Evolutionary conservation across 192 early-diverging fungal genomes (phyloP).

Genomic region (Kickxella alabastrina): DNA sequence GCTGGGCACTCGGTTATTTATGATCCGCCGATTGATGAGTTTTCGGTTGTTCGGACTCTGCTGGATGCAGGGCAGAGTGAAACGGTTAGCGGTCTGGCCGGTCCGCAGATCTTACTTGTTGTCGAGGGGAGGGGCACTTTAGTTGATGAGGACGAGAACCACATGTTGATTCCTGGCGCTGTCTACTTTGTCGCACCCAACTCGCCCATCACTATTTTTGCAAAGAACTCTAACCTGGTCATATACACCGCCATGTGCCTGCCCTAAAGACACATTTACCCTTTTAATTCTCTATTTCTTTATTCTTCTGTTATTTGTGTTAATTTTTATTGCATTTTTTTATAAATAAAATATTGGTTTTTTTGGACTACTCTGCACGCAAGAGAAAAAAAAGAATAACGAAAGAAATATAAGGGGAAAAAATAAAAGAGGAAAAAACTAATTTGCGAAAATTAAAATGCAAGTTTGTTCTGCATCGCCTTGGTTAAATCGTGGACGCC

Average conservation of each 20-base stretch:
- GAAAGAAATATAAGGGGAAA: background rate
- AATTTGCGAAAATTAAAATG: conserved; percentile 4
- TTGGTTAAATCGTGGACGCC: conserved; percentile 14
- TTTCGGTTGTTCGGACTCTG: conserved; percentile 70
- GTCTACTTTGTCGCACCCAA: conserved; percentile 77
- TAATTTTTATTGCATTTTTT: background rate
- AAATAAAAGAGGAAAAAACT: background rate
- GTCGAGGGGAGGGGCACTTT: conserved; percentile 68
- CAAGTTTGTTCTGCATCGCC: conserved; percentile 31
- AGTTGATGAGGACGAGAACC: conserved; percentile 21
- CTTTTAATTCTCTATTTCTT: background rate
- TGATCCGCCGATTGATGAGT: conserved; percentile 96
- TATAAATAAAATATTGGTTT: background rate
- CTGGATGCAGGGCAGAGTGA: conserved; percentile 53
- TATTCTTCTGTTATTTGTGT: background rate
- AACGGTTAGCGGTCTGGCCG: conserved; percentile 57
- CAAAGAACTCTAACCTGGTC: conserved; percentile 20
- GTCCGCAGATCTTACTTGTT: conserved; percentile 85
- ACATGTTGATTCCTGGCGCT: conserved; percentile 57
- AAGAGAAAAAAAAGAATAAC: background rate
- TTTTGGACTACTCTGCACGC: background rate
- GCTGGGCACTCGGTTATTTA: conserved; percentile 64
- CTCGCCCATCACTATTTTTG: conserved; percentile 48
- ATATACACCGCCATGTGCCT: conserved; percentile 15
- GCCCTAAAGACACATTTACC: background rate